phyloP scores from a whole-genome alignment of 1,284 basidiomycete genomes.

The Puccinia hordei region DNA sequence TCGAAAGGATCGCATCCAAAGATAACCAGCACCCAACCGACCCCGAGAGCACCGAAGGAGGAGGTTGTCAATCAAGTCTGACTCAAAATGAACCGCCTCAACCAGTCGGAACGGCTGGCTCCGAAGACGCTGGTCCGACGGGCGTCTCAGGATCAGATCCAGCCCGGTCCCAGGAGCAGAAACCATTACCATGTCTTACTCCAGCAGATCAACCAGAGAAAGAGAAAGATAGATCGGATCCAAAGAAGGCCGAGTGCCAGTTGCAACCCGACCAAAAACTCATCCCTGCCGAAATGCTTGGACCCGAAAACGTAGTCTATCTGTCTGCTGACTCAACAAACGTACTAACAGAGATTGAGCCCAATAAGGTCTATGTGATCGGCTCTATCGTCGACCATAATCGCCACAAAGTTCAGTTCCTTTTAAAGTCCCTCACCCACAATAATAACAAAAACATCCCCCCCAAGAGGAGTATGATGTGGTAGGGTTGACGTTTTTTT shows the following conservation, averaged over 20 bases:
- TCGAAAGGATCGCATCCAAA: constrained; percentile 43
- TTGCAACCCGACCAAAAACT: not conserved
- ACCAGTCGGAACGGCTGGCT: constrained; percentile 1
- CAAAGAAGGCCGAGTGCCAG: no score
- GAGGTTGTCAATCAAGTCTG: not conserved
- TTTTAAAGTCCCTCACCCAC: not conserved
- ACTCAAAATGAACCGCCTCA: not conserved
- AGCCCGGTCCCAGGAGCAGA: not conserved
- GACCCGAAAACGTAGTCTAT: constrained; percentile 70
- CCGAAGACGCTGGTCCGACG: constrained; percentile 51
- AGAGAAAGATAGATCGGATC: no score
- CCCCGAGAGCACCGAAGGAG: constrained; percentile 52
- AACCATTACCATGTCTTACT: not conserved
- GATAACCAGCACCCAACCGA: not conserved
- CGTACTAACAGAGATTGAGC: constrained; percentile 74
- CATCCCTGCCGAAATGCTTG: no score
- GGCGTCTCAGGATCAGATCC: not conserved
- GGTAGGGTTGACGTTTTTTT: not conserved
- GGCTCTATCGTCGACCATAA: constrained; percentile 97
- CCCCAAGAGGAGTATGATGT: not conserved
- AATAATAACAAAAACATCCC: not conserved
- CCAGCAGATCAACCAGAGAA: constrained; percentile 27
- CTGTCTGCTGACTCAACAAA: constrained; percentile 91
- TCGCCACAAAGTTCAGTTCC: constrained; percentile 76
- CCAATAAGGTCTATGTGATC: constrained; percentile 85